Percentiles rank a stretch among this genome's conserved stretches.
These are phyloP conservation scores for Eucalyptus curtisii DNA, from an alignment of 345 rosid species.

Conservation along the genomic window DNA sequence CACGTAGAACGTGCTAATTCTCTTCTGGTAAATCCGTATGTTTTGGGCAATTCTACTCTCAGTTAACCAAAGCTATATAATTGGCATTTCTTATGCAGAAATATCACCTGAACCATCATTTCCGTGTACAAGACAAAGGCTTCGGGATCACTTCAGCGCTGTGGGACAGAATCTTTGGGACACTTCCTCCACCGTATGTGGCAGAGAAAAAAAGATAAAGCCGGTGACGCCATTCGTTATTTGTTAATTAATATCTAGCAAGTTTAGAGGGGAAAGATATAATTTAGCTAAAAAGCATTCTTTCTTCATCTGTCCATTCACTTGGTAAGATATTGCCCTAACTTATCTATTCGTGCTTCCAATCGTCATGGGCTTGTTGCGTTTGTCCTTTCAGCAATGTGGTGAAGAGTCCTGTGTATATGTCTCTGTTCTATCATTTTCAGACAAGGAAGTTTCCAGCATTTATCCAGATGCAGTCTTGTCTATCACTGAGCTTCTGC, in stretches of 20 bases:
- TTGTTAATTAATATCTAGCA: background rate
- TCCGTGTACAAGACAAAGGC: constrained; percentile 72
- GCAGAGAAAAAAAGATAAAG: constrained; percentile 10
- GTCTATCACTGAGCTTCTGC: background rate
- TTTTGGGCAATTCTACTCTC: background rate
- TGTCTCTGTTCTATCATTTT: background rate
- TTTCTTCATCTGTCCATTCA: background rate
- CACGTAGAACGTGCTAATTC: background rate
- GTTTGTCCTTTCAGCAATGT: background rate
- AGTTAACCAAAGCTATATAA: background rate
- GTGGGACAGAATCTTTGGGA: constrained; percentile 86
- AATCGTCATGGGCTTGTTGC: background rate
- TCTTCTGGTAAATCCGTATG: background rate
- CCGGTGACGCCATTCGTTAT: background rate
- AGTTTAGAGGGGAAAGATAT: background rate
- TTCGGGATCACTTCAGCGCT: constrained; percentile 86
- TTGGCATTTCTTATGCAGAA: constrained; percentile 35
- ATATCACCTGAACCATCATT: constrained; percentile 95
- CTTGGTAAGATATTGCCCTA: background rate
- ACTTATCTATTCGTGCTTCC: background rate
- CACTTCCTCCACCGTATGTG: constrained; percentile 49
- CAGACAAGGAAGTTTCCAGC: background rate
- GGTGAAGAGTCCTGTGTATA: background rate
- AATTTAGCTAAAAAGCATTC: background rate
- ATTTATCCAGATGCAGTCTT: background rate